phyloP scores from a whole-genome alignment of 495 filamentous ascomycete genomes.

The Aspergillus indologenus region DNA sequence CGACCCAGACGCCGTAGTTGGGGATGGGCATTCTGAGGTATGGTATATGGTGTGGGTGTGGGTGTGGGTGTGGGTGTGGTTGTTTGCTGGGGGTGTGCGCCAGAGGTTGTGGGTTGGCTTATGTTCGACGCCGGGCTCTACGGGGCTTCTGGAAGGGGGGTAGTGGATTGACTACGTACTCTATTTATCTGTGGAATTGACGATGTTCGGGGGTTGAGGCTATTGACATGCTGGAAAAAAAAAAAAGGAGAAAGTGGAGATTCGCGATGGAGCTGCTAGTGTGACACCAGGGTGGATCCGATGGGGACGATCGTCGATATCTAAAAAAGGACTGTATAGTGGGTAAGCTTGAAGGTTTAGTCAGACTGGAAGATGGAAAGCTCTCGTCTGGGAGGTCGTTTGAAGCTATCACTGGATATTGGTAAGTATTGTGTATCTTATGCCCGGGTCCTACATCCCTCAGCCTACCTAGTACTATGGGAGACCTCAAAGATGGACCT shows the following conservation, averaged over 20 bases:
- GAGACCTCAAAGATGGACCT: too few relatives aligned
- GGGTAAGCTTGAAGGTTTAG: too few relatives aligned
- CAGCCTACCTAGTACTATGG: too few relatives aligned
- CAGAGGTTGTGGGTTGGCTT: too few relatives aligned
- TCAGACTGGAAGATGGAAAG: too few relatives aligned
- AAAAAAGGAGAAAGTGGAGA: neutral
- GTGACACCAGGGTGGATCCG: neutral
- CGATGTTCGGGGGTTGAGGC: neutral
- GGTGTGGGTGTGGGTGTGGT: neutral
- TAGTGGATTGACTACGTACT: neutral
- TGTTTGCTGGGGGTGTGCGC: neutral
- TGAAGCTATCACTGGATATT: too few relatives aligned
- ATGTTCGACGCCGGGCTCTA: neutral
- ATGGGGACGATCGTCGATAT: neutral
- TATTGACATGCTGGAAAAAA: neutral
- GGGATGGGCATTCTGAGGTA: neutral
- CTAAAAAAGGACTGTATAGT: neutral
- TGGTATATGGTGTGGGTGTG: neutral
- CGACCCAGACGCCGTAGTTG: neutral
- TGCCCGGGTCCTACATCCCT: too few relatives aligned
- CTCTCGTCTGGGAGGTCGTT: too few relatives aligned
- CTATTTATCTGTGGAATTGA: neutral
- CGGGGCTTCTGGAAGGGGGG: neutral
- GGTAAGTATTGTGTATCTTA: too few relatives aligned
- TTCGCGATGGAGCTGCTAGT: neutral